Percentiles rank a stretch among this genome's conserved stretches.
These are phyloP conservation scores for Earliella scabrosa DNA, from an alignment of 1,284 basidiomycete genomes.

Conservation along the genomic window DNA sequence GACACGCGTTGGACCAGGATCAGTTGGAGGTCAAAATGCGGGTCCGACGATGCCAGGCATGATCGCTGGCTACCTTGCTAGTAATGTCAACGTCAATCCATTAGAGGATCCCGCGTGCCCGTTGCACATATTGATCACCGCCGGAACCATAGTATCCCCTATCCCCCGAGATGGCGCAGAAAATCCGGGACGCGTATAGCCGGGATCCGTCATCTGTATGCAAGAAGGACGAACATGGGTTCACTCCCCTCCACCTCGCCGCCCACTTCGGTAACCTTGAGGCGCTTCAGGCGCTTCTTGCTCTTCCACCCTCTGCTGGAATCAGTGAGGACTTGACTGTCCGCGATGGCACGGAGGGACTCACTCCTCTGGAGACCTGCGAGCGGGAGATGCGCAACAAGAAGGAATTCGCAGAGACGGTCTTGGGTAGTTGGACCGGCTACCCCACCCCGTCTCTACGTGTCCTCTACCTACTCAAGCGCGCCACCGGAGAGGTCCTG, in stretches of 20 bases:
- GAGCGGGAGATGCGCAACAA: constrained; percentile 7
- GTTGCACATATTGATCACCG: not conserved
- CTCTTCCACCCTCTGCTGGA: constrained; percentile 1
- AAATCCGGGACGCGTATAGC: constrained; percentile 3
- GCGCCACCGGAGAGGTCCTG: constrained; percentile 9
- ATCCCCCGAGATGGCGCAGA: not conserved
- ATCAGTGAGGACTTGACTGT: not conserved
- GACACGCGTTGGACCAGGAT: not conserved
- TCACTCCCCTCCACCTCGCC: constrained; percentile 18
- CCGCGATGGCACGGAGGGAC: constrained; percentile 13
- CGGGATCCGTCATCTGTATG: constrained; percentile 4
- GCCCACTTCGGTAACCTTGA: constrained; percentile 3
- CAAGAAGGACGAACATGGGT: constrained; percentile 10
- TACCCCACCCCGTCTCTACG: constrained; percentile 1
- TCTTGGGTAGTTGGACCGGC: constrained; percentile 1
- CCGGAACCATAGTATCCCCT: not conserved
- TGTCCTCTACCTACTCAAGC: constrained; percentile 11
- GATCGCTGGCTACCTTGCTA: too few relatives aligned
- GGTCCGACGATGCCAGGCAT: too few relatives aligned
- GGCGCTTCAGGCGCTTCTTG: constrained; percentile 9
- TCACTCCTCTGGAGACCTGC: constrained; percentile 20
- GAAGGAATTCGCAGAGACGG: constrained; percentile 6
- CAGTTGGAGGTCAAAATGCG: too few relatives aligned
- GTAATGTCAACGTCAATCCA: not conserved
- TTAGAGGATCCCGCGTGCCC: not conserved